Evolutionary conservation across 345 rosid genomes (phyloP).

Genomic region (Pugionium dolabratum): DNA sequence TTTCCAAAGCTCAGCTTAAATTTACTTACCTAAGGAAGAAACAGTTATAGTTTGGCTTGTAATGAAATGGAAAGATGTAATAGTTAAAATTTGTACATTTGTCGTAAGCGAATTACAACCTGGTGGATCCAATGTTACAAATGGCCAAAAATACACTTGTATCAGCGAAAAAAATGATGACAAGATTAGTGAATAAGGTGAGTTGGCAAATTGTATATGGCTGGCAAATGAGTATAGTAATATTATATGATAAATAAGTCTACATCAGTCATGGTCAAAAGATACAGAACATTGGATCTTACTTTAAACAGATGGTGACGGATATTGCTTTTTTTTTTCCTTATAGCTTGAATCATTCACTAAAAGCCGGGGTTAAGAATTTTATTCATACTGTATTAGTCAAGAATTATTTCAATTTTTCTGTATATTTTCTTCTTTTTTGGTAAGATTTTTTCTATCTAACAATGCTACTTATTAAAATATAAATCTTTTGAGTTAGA

Average conservation of each 20-base stretch:
- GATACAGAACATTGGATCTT: constrained; percentile 23
- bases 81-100: constrained; percentile 13
- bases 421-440: no score
- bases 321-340: neutral
- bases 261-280: constrained; percentile 28
- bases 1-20: neutral
- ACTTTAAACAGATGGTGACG: constrained; percentile 32
- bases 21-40: neutral
- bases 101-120: constrained; percentile 9
- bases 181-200: neutral
- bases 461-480: no score
- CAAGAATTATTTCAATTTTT: no score
- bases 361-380: no score
- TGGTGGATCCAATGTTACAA: constrained; percentile 24
- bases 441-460: no score
- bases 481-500: no score
- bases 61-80: neutral
- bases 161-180: neutral
- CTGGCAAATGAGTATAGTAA: neutral
- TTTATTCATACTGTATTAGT: no score
- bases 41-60: constrained; percentile 1
- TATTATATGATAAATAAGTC: constrained; percentile 4
- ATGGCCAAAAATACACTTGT: constrained; percentile 30
- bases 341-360: neutral
- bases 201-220: constrained; percentile 15